These are phyloP conservation scores for Hexamita inflata DNA, from an alignment of 208 protist genomes.

Conservation along the genomic window DNA sequence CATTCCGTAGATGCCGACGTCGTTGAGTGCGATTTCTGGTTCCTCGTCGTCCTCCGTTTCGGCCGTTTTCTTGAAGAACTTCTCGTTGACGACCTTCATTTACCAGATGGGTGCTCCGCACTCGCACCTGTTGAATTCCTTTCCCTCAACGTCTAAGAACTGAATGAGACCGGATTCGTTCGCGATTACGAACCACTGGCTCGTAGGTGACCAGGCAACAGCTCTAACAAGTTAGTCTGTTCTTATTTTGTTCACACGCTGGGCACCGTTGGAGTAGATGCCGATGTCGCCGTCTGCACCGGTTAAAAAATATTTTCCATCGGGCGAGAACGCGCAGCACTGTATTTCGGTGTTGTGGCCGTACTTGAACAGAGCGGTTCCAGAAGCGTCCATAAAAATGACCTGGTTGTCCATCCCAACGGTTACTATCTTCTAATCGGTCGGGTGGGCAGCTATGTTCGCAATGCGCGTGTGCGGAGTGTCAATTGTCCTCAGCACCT, in stretches of 20 bases:
- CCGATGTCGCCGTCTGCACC: not conserved
- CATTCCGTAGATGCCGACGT: not conserved
- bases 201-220: not conserved
- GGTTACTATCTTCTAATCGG: not conserved
- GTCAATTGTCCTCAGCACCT: not conserved
- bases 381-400: slow-evolving; percentile 6
- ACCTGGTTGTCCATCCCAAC: not conserved
- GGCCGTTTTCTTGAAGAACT: not conserved
- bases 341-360: slow-evolving; percentile 15
- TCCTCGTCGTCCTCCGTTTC: not conserved
- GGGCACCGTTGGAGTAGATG: not conserved
- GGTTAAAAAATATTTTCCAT: not conserved
- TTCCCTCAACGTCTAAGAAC: not conserved
- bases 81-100: not conserved
- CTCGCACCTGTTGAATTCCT: slow-evolving; percentile 3
- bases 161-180: not conserved
- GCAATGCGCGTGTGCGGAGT: not conserved
- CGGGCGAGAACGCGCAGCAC: not conserved
- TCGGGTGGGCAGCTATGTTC: not conserved
- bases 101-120: slow-evolving; percentile 2
- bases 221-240: not conserved
- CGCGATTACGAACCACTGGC: not conserved
- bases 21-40: not conserved
- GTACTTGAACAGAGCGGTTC: slow-evolving; percentile 25
- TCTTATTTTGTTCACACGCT: not conserved